Base-by-base conservation (phyloP, 169 alveolate species). In the Plasmodium adleri region DNA sequence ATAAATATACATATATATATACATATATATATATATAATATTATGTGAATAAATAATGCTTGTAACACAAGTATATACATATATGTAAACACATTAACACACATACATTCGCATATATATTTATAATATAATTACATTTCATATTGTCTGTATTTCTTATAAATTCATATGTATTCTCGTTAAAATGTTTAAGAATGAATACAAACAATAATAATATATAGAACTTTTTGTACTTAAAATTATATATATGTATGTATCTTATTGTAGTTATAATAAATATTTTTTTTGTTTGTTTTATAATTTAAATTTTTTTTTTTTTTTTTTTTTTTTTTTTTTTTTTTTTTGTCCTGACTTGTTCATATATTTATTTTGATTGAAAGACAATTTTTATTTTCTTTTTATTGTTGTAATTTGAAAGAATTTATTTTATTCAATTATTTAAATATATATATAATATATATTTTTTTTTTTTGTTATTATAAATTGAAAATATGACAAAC, bases 401-500 rank as follows among this genome's bases (percentile, higher is more conserved):
- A 39, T 39, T 39, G 47, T 39, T 39, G 1, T 39, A 39, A 39
- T 39, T 39, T 39, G 9, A 39, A 39, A 39, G 47, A 39, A 39
- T 39, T 39, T 39, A 39, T 39, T 39, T 39, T 39, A 39, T 39
- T 39, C 47, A 39, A 39, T 39, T 39, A 39, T 39, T 39, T 39
- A 39, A 39, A 39, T 32, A 32, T 32, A 32, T 5, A 39, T 39
- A 39, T 6, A 6, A 39, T 39, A 39, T 39, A 6, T 39, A 22
- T 47, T 43, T 9, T 62, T n/a, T n/a, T 43, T 24, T 28, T 72
- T 67, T 32, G 72, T 56, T 26, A 49, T 68, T 20, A 15, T 68
- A 56, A 43, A 26, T 32, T 28, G 39, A 83, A 83, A 58, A 83
- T 39, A 39, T 83, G 91, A 17, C 91, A 62, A 83, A 83, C 83